Conservation (phyloP, 805 yeast genomes). For the Metschnikowia shivogae region DNA sequence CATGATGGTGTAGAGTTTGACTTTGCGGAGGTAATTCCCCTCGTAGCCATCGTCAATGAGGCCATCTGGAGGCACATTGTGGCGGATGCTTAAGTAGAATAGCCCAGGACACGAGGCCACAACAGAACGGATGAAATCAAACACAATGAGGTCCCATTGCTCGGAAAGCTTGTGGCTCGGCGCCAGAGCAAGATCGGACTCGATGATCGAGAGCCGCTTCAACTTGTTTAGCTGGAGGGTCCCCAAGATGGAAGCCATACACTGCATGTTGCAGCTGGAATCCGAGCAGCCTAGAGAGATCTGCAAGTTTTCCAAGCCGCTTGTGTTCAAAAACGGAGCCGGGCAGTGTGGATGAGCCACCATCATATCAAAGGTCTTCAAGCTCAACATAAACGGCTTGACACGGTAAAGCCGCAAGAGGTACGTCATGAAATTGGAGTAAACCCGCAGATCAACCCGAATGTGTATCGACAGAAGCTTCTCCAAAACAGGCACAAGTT, state of each 20-base stretch:
- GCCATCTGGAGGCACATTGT: constrained; percentile 50
- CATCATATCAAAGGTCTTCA: constrained; percentile 25
- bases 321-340: constrained; percentile 19
- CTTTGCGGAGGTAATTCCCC: constrained; percentile 65
- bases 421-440: constrained; percentile 2
- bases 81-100: constrained; percentile 47
- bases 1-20: constrained; percentile 44
- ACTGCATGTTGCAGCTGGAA: constrained; percentile 36
- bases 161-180: constrained; percentile 38
- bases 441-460: constrained; percentile 8
- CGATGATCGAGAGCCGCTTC: constrained; percentile 35
- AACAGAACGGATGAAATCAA: constrained; percentile 24
- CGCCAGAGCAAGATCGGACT: constrained; percentile 29
- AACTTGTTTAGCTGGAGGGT: constrained; percentile 27
- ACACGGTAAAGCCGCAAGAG: constrained; percentile 8
- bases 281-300: constrained; percentile 53
- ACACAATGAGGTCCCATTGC: constrained; percentile 49
- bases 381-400: constrained; percentile 13
- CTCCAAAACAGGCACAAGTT: constrained; percentile 6
- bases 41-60: constrained; percentile 59
- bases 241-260: constrained; percentile 40
- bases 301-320: constrained; percentile 29
- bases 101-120: constrained; percentile 24
- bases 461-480: constrained; percentile 7
- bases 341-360: constrained; percentile 16